Evolutionary conservation across 2,329 filamentous ascomycete genomes (phyloP).

Genomic region (Nigrospora oryzae): DNA sequence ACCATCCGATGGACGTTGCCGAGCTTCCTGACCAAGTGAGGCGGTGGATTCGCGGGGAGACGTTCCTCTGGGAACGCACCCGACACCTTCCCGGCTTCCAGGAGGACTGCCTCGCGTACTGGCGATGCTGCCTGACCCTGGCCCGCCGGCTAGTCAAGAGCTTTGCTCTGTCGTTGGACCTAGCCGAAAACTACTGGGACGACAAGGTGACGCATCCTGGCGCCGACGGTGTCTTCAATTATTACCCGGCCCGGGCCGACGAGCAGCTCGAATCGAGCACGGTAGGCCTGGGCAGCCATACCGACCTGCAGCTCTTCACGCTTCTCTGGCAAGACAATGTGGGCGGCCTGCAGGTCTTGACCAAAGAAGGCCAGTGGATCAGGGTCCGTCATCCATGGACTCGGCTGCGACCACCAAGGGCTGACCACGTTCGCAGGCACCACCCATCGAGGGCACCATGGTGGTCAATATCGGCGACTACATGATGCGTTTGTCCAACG

Average conservation of each 20-base stretch:
- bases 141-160: constrained; percentile 39
- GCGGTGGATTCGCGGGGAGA: constrained; percentile 33
- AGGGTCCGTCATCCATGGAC: constrained; percentile 14
- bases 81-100: constrained; percentile 39
- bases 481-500: constrained; percentile 40
- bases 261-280: constrained; percentile 14
- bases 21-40: constrained; percentile 33
- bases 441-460: constrained; percentile 34
- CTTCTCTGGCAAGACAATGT: constrained; percentile 37
- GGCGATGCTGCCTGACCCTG: constrained; percentile 36
- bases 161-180: constrained; percentile 45
- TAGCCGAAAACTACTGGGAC: constrained; percentile 48
- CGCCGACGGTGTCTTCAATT: constrained; percentile 30
- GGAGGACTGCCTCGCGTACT: constrained; percentile 35
- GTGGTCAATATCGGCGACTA: constrained; percentile 46
- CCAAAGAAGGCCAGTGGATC: constrained; percentile 32
- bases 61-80: constrained; percentile 44
- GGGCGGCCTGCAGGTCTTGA: constrained; percentile 33
- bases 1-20: constrained; percentile 26
- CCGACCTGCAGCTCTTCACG: constrained; percentile 44
- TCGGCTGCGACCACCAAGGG: background rate
- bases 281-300: constrained; percentile 40
- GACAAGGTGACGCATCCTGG: constrained; percentile 42
- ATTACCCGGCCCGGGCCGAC: constrained; percentile 23
- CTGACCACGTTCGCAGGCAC: constrained; percentile 15